These are phyloP conservation scores for Dothideomycetidae sp. DNA, from an alignment of 2,329 filamentous ascomycete species.

Conservation along the genomic window DNA sequence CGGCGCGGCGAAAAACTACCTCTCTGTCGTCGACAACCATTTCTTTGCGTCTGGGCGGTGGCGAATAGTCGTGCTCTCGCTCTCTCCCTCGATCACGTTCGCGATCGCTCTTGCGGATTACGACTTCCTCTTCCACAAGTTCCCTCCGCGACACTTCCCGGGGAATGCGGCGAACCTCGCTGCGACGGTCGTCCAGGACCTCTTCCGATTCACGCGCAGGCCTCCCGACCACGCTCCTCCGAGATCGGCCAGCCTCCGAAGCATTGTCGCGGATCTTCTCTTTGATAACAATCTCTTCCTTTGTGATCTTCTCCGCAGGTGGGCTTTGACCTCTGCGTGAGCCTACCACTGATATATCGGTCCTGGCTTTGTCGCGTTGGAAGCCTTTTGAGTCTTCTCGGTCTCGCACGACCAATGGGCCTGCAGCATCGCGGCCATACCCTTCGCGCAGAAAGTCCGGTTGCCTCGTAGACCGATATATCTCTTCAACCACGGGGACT, in stretches of 20 bases:
- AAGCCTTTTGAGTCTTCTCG: slow-evolving; percentile 27
- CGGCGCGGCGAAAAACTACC: slow-evolving; percentile 22
- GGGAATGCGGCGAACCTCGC: slow-evolving; percentile 9
- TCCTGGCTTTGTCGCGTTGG: slow-evolving; percentile 7
- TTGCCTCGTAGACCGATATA: slow-evolving; percentile 24
- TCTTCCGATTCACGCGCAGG: background rate
- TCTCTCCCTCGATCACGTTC: slow-evolving; percentile 13
- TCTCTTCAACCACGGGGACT: slow-evolving; percentile 19
- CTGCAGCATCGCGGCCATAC: slow-evolving; percentile 31
- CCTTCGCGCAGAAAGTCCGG: slow-evolving; percentile 38
- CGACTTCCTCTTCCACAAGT: slow-evolving; percentile 15
- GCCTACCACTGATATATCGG: slow-evolving; percentile 8
- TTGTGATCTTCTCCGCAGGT: slow-evolving; percentile 23
- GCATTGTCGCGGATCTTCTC: slow-evolving; percentile 14
- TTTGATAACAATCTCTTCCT: slow-evolving; percentile 29
- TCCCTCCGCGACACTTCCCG: slow-evolving; percentile 4
- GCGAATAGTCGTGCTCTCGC: slow-evolving; percentile 12
- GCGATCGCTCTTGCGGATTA: slow-evolving; percentile 15
- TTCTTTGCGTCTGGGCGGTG: slow-evolving; percentile 7
- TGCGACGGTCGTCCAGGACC: slow-evolving; percentile 12
- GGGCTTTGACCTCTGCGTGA: slow-evolving; percentile 11
- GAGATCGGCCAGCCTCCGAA: slow-evolving; percentile 4
- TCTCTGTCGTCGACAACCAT: slow-evolving; percentile 21
- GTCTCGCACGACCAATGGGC: slow-evolving; percentile 32
- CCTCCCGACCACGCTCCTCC: slow-evolving; percentile 3